phyloP scores from a whole-genome alignment of 2,329 filamentous ascomycete genomes.

The Colletotrichum tabaci region DNA sequence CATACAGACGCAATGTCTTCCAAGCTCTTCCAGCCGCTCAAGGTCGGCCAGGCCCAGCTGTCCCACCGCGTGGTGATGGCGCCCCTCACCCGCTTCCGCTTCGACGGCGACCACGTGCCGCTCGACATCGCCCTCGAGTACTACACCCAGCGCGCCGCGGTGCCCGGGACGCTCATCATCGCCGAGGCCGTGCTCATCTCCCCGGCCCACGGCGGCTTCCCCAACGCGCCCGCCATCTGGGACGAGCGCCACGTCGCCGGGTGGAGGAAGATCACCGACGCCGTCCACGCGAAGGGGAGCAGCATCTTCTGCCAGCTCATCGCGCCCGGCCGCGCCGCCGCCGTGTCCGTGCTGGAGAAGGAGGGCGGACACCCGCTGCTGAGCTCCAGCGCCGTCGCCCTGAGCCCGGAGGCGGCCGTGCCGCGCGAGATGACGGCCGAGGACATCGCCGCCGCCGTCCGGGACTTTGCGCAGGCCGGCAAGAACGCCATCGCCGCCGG shows the following conservation, averaged over 20 bases:
- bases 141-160: constrained; percentile 60
- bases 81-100: constrained; percentile 46
- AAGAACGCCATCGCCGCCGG: constrained; percentile 73
- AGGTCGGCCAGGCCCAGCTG: constrained; percentile 44
- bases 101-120: constrained; percentile 42
- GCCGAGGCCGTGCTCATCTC: constrained; percentile 62
- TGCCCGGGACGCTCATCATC: constrained; percentile 60
- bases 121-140: constrained; percentile 54
- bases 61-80: constrained; percentile 47
- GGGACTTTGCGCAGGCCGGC: constrained; percentile 67
- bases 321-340: constrained; percentile 70
- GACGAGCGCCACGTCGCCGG: constrained; percentile 67
- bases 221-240: constrained; percentile 70
- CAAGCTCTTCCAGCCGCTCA: constrained; percentile 43
- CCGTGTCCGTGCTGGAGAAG: constrained; percentile 45
- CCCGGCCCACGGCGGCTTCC: constrained; percentile 51
- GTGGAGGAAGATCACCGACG: constrained; percentile 74
- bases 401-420: constrained; percentile 63
- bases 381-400: constrained; percentile 49
- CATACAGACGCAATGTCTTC: constrained; percentile 24
- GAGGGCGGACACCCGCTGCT: constrained; percentile 49
- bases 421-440: constrained; percentile 75
- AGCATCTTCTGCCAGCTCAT: constrained; percentile 76
- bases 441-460: constrained; percentile 75
- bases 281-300: constrained; percentile 73